Conservation (phyloP, 305 asterid species). For the Rubia balearica region DNA sequence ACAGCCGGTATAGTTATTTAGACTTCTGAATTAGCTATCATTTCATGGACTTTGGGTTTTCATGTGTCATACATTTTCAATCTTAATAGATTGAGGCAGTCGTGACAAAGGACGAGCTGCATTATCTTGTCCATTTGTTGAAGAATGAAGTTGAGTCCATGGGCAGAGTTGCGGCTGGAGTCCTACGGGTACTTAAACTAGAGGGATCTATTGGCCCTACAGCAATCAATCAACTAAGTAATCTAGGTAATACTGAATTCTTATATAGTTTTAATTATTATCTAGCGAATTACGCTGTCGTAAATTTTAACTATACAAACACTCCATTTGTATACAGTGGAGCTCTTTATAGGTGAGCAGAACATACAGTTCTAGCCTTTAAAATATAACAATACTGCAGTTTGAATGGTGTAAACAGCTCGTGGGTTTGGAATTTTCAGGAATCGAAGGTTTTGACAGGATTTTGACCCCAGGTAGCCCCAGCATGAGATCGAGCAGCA, state of each 20-base stretch:
- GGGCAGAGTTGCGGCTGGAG: slow-evolving; percentile 91
- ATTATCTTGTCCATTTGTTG: slow-evolving; percentile 58
- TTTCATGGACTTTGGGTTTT: slow-evolving; percentile 12
- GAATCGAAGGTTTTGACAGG: slow-evolving; percentile 59
- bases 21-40: slow-evolving; percentile 7
- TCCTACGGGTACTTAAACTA: slow-evolving; percentile 80
- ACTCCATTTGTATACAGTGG: background rate
- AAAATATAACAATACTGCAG: background rate
- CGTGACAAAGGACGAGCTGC: slow-evolving; percentile 83
- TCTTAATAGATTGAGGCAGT: slow-evolving; percentile 73
- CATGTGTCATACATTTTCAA: slow-evolving; percentile 16
- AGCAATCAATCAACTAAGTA: slow-evolving; percentile 82
- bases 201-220: slow-evolving; percentile 76
- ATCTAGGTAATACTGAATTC: slow-evolving; percentile 50
- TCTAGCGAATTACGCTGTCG: background rate
- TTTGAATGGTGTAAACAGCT: background rate
- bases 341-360: background rate
- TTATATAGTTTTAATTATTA: background rate
- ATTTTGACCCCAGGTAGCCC: slow-evolving; percentile 61
- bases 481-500: slow-evolving; percentile 36
- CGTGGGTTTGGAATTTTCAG: slow-evolving; percentile 32
- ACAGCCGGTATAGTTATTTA: slow-evolving; percentile 60
- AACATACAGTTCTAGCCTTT: background rate
- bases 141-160: slow-evolving; percentile 84
- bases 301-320: too few species aligned